Conservation (phyloP, 2,329 filamentous ascomycete genomes). For the Penicillium sp. region DNA sequence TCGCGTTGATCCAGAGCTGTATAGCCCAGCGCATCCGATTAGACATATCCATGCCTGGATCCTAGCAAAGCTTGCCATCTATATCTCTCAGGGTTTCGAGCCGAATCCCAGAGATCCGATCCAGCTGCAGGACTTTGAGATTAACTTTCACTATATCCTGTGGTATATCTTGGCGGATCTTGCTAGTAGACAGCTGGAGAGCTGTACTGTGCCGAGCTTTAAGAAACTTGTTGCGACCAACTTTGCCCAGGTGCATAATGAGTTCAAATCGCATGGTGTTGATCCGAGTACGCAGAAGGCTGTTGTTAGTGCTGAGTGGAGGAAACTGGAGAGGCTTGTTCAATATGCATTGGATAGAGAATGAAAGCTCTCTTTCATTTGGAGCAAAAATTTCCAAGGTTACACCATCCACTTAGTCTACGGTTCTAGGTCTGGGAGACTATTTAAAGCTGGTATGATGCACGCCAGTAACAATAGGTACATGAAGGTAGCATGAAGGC, state of each 20-base stretch:
- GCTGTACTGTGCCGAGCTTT: conserved; percentile 31
- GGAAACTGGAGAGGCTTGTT: conserved; percentile 45
- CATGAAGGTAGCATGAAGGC: conserved; percentile 1
- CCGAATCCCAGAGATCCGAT: conserved; percentile 15
- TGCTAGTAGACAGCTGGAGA: conserved; percentile 20
- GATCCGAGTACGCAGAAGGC: conserved; percentile 23
- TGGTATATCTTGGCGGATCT: conserved; percentile 34
- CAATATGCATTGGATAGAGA: conserved; percentile 21
- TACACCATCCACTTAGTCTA: no score
- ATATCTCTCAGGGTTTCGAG: conserved; percentile 24
- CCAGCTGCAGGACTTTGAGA: conserved; percentile 19
- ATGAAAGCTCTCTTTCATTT: background rate
- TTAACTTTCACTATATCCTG: conserved; percentile 32
- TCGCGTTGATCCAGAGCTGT: conserved; percentile 50
- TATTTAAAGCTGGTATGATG: background rate
- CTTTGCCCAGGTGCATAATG: conserved; percentile 26
- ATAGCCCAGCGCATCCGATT: conserved; percentile 51
- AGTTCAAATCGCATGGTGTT: conserved; percentile 26
- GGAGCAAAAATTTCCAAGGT: no score
- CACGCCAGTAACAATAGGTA: conserved; percentile 7
- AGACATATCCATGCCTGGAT: conserved; percentile 47
- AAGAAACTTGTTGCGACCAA: conserved; percentile 23
- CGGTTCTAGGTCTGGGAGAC: background rate
- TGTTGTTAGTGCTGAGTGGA: conserved; percentile 42
- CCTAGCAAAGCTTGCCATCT: conserved; percentile 30